Conservation (phyloP, 2,329 filamentous ascomycete genomes). For the Davidsoniella eucalypti region DNA sequence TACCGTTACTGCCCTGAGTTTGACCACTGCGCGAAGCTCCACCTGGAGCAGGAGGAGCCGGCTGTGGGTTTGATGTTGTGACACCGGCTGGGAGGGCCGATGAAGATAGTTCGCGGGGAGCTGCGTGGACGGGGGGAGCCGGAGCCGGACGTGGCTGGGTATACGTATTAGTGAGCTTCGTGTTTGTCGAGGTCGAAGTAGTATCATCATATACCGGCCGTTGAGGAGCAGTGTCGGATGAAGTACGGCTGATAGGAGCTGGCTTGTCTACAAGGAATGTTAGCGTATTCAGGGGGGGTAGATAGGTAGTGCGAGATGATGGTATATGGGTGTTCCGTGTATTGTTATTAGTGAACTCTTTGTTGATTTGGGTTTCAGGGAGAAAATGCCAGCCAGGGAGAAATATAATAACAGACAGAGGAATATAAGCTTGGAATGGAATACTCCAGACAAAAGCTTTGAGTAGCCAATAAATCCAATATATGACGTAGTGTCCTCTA, state of each 20-base stretch:
- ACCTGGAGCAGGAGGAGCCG: constrained; percentile 12
- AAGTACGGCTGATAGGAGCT: constrained; percentile 3
- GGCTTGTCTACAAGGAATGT: constrained; percentile 37
- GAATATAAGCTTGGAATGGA: neutral
- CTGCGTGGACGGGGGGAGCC: constrained; percentile 7
- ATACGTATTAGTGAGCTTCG: constrained; percentile 9
- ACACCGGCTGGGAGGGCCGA: constrained; percentile 8
- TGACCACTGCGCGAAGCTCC: constrained; percentile 10
- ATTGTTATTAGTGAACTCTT: neutral
- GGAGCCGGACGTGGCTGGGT: constrained; percentile 11
- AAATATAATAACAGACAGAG: neutral
- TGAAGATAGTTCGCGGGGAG: constrained; percentile 9
- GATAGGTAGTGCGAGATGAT: constrained; percentile 13
- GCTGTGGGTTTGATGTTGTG: constrained; percentile 5
- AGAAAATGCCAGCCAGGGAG: no score
- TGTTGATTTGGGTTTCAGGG: neutral
- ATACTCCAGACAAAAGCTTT: neutral
- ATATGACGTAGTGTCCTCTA: no score
- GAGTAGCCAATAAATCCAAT: no score
- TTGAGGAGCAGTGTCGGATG: constrained; percentile 5
- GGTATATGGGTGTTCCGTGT: neutral
- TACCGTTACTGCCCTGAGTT: constrained; percentile 11
- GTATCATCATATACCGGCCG: constrained; percentile 1
- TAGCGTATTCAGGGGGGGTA: constrained; percentile 22
- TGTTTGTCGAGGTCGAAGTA: neutral